These are phyloP conservation scores for Polygonum maritimum DNA, from an alignment of 148 eudicot species.

Conservation along the genomic window DNA sequence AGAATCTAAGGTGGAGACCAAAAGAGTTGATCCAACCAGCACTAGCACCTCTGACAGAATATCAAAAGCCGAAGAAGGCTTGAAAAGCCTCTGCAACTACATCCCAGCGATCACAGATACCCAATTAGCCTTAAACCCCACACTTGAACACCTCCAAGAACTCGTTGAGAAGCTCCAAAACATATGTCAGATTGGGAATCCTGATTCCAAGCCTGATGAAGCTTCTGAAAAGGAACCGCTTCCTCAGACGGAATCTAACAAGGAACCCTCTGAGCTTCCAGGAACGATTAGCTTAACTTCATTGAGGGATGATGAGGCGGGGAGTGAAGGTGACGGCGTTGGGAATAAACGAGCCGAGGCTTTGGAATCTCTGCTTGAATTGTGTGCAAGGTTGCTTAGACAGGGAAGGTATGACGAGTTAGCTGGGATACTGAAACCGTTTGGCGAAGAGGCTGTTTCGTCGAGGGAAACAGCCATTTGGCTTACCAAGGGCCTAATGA, in stretches of 20 bases:
- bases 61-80: constrained; percentile 33
- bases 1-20: constrained; percentile 39
- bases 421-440: constrained; percentile 57
- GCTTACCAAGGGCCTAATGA: constrained; percentile 61
- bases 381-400: constrained; percentile 51
- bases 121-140: constrained; percentile 15
- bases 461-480: constrained; percentile 79
- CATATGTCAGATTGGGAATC: constrained; percentile 4
- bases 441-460: constrained; percentile 58
- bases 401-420: constrained; percentile 48
- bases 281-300: constrained; percentile 14
- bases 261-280: constrained; percentile 7
- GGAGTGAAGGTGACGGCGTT: constrained; percentile 12
- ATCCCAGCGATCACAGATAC: constrained; percentile 34
- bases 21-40: constrained; percentile 41
- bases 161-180: constrained; percentile 23
- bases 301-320: constrained; percentile 16
- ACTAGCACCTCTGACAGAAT: constrained; percentile 38
- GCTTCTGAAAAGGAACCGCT: neutral
- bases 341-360: constrained; percentile 45
- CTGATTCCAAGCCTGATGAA: neutral
- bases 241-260: neutral
- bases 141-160: constrained; percentile 24
- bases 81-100: constrained; percentile 23
- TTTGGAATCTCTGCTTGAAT: constrained; percentile 58